These are phyloP conservation scores for Fusarium sp. DNA, from an alignment of 2,329 filamentous ascomycete species.

Conservation along the genomic window DNA sequence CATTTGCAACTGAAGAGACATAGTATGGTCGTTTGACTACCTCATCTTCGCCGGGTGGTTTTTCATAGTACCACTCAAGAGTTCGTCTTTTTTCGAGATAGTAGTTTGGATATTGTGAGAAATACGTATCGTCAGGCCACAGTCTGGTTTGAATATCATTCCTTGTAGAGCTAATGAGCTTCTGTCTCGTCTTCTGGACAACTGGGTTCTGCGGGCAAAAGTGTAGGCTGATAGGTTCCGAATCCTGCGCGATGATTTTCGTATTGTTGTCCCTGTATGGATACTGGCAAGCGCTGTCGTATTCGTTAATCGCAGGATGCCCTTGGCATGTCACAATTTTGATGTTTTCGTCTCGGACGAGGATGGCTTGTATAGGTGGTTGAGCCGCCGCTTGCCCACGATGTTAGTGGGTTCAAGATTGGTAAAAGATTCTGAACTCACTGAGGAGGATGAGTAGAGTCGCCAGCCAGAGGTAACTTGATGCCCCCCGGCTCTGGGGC, in stretches of 20 bases:
- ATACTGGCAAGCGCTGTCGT: too few relatives aligned
- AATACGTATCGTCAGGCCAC: neutral
- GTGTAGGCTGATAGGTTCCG: slow-evolving; percentile 1
- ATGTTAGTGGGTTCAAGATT: neutral
- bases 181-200: slow-evolving; percentile 2
- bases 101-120: too few relatives aligned
- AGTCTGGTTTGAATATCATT: slow-evolving; percentile 14
- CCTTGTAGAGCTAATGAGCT: neutral
- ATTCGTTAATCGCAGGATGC: neutral
- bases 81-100: neutral
- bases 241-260: slow-evolving; percentile 12
- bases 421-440: neutral
- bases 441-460: slow-evolving; percentile 25
- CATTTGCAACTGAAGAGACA: slow-evolving; percentile 12
- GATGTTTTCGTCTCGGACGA: slow-evolving; percentile 21
- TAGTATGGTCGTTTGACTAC: neutral
- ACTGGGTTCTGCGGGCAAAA: neutral
- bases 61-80: neutral
- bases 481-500: neutral
- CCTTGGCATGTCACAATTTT: slow-evolving; percentile 1
- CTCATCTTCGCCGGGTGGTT: neutral
- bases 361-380: slow-evolving; percentile 6
- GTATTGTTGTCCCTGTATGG: neutral
- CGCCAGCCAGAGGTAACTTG: slow-evolving; percentile 14
- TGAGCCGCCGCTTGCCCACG: slow-evolving; percentile 12